phyloP scores from a whole-genome alignment of 306 rosid species.

The Macrotyloma uniflorum region DNA sequence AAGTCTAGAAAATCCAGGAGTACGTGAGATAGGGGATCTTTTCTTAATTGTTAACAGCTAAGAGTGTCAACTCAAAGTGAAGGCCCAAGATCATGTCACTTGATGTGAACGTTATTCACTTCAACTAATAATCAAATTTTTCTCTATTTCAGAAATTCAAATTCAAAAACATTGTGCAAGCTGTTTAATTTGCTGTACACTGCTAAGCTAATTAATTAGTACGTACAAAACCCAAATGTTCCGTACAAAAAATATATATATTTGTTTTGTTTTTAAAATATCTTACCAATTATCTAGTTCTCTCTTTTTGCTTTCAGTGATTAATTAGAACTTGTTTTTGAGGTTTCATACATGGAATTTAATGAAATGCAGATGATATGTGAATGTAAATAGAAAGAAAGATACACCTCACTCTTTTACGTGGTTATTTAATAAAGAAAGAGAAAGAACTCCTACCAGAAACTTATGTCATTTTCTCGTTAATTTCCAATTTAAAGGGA shows the following conservation, averaged over 20 bases:
- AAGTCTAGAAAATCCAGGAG: conserved; percentile 29
- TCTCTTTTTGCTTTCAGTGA: background rate
- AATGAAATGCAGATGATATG: too few species aligned
- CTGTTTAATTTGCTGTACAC: conserved; percentile 33
- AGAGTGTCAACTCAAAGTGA: conserved; percentile 45
- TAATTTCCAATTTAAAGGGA: conserved; percentile 9
- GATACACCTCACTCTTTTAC: background rate
- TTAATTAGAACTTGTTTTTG: too few species aligned
- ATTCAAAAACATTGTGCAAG: conserved; percentile 6
- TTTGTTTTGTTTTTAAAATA: background rate
- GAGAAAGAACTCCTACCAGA: conserved; percentile 18
- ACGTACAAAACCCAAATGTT: background rate
- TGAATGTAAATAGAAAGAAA: background rate
- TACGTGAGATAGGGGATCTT: conserved; percentile 49
- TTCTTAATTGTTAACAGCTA: conserved; percentile 56
- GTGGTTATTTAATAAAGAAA: background rate
- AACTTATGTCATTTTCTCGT: conserved; percentile 6
- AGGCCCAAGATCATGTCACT: conserved; percentile 36
- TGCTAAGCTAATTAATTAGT: conserved; percentile 13
- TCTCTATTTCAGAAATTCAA: too few species aligned
- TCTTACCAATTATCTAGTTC: too few species aligned
- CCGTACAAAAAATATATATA: background rate
- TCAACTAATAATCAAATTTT: conserved; percentile 15
- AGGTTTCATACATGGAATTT: too few species aligned
- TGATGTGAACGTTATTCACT: conserved; percentile 35